Conservation (phyloP, 371 early-diverging fungal genomes). For the Haplosporangium sp. region DNA sequence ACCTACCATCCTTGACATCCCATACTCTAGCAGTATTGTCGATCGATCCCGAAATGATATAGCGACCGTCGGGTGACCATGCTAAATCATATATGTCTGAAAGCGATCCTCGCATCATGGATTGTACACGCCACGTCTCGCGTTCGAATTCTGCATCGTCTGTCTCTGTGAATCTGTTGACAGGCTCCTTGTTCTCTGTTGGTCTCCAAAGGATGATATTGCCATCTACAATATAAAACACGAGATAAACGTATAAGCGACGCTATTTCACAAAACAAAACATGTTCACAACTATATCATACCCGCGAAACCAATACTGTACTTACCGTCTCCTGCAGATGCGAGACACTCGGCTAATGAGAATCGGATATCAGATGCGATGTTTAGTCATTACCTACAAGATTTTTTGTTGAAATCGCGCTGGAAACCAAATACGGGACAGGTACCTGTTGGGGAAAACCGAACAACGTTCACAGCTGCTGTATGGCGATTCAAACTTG, state of each 20-base stretch:
- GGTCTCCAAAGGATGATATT: constrained; percentile 87
- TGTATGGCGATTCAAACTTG: constrained; percentile 87
- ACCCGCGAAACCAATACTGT: constrained; percentile 19
- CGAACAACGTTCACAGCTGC: constrained; percentile 94
- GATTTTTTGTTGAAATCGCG: neutral
- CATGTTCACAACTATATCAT: neutral
- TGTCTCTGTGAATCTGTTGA: constrained; percentile 56
- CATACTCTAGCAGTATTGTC: constrained; percentile 95
- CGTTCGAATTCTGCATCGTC: constrained; percentile 56
- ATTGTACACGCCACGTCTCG: constrained; percentile 68
- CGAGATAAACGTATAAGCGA: neutral
- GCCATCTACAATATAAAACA: constrained; percentile 67
- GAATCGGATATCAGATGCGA: neutral
- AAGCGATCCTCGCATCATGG: constrained; percentile 64
- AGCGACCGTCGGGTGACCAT: constrained; percentile 93
- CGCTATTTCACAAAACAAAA: neutral
- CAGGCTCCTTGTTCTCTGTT: constrained; percentile 65
- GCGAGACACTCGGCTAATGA: constrained; percentile 74
- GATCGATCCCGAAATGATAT: constrained; percentile 89
- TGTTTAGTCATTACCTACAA: neutral
- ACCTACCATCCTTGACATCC: constrained; percentile 79
- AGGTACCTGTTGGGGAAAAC: constrained; percentile 81
- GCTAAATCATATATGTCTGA: constrained; percentile 94
- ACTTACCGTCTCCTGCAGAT: constrained; percentile 90
- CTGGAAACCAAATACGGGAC: neutral